Conservation (phyloP, 306 rosid species). For the Malus sieversii region DNA sequence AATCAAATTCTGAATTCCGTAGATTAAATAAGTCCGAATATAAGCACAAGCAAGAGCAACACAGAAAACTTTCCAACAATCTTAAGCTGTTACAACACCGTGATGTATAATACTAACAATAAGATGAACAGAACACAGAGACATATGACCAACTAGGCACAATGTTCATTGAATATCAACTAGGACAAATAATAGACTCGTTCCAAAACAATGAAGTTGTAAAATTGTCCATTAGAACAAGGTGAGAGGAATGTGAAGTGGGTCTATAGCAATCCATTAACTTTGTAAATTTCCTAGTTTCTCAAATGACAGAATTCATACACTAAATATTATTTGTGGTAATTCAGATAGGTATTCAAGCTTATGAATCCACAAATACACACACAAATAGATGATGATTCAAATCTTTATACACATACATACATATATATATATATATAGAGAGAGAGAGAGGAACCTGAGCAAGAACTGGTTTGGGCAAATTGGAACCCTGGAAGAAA, state of each 20-base stretch:
- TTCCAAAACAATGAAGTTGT: background rate
- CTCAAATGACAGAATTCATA: background rate
- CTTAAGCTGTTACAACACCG: background rate
- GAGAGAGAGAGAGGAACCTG: background rate
- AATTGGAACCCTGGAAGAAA: no score
- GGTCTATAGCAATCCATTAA: background rate
- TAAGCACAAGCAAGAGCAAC: background rate
- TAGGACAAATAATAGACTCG: background rate
- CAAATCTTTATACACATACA: no score
- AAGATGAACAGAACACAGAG: background rate
- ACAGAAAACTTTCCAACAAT: background rate
- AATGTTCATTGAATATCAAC: background rate
- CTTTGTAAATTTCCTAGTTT: background rate
- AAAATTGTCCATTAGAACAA: background rate
- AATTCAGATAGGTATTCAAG: background rate
- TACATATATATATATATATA: no score
- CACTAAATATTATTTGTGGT: background rate
- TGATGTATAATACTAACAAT: background rate
- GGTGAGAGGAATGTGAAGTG: background rate
- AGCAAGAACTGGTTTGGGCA: no score
- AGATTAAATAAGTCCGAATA: background rate
- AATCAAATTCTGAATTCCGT: constrained; percentile 3
- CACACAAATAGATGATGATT: background rate
- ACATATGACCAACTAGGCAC: background rate
- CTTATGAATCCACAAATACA: background rate